Evolutionary conservation across 1,139 yeast species (phyloP).

Genomic region (Schwanniomyces etchellsii): DNA sequence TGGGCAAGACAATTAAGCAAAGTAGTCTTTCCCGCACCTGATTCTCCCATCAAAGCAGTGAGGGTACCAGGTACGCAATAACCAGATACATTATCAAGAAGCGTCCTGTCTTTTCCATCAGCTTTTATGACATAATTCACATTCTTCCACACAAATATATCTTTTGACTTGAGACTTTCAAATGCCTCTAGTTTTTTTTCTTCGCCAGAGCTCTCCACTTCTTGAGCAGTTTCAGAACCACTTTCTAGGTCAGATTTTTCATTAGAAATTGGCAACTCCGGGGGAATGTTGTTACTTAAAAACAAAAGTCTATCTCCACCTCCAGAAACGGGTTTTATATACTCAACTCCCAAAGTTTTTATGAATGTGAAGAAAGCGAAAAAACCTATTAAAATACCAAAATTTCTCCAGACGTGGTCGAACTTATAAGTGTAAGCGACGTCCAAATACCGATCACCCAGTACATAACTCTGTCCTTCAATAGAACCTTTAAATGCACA

Average conservation of each 20-base stretch:
- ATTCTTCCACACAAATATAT: conserved; percentile 39
- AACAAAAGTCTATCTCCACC: conserved; percentile 57
- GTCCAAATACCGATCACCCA: conserved; percentile 44
- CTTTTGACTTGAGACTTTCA: conserved; percentile 20
- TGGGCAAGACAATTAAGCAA: conserved; percentile 55
- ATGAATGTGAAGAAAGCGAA: conserved; percentile 42
- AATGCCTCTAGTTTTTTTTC: conserved; percentile 15
- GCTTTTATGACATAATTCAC: conserved; percentile 37
- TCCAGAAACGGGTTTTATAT: conserved; percentile 35
- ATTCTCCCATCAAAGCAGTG: conserved; percentile 70
- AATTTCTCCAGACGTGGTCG: conserved; percentile 59
- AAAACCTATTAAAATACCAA: conserved; percentile 57
- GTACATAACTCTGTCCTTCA: conserved; percentile 37
- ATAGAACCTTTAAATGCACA: conserved; percentile 49
- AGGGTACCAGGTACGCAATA: conserved; percentile 63
- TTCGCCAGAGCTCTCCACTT: conserved; percentile 28
- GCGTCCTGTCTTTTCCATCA: conserved; percentile 37
- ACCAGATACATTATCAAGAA: conserved; percentile 55
- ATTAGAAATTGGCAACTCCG: conserved; percentile 14
- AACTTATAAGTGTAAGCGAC: conserved; percentile 35
- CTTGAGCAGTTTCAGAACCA: conserved; percentile 5
- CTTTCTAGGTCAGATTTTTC: conserved; percentile 10
- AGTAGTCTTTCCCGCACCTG: conserved; percentile 70
- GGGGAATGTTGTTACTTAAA: conserved; percentile 50
- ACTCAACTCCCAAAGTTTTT: conserved; percentile 46